Percentiles rank a stretch among this genome's conserved stretches.
phyloP scores from a whole-genome alignment of 495 filamentous ascomycete genomes.

The Neurospora sp. region DNA sequence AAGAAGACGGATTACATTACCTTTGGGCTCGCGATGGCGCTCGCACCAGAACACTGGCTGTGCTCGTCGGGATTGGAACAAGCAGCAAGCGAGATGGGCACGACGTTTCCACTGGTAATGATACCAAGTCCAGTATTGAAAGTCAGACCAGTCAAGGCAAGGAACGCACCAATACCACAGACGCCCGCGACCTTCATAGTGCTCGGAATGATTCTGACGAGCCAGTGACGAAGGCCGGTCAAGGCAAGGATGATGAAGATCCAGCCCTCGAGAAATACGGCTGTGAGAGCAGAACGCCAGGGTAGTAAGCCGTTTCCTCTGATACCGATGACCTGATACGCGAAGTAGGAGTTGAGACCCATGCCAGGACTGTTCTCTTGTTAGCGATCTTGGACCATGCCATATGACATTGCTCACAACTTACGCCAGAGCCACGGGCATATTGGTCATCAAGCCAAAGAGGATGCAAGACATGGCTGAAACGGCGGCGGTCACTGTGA shows the following conservation, averaged over 20 bases:
- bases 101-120: conserved; percentile 47
- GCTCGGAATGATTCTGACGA: conserved; percentile 65
- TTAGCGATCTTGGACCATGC: conserved; percentile 9
- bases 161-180: conserved; percentile 68
- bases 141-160: conserved; percentile 67
- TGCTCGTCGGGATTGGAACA: conserved; percentile 38
- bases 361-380: conserved; percentile 53
- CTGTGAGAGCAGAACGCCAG: conserved; percentile 64
- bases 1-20: conserved; percentile 15
- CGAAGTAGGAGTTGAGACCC: conserved; percentile 74
- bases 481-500: conserved; percentile 70
- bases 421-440: conserved; percentile 45
- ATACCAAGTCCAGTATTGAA: conserved; percentile 68
- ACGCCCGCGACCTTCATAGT: conserved; percentile 76
- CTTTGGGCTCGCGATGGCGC: conserved; percentile 61
- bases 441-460: conserved; percentile 45
- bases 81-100: conserved; percentile 60
- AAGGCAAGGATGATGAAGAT: conserved; percentile 55
- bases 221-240: conserved; percentile 74
- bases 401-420: conserved; percentile 31
- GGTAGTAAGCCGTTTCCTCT: conserved; percentile 58
- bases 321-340: conserved; percentile 73
- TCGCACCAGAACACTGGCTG: conserved; percentile 24
- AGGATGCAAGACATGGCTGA: conserved; percentile 41
- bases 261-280: conserved; percentile 72